A percentile compares a stretch with the other conserved stretches of the same genome.
Conservation (phyloP, 1,139 yeast species). For the Saccharomycopsis hybrid region DNA sequence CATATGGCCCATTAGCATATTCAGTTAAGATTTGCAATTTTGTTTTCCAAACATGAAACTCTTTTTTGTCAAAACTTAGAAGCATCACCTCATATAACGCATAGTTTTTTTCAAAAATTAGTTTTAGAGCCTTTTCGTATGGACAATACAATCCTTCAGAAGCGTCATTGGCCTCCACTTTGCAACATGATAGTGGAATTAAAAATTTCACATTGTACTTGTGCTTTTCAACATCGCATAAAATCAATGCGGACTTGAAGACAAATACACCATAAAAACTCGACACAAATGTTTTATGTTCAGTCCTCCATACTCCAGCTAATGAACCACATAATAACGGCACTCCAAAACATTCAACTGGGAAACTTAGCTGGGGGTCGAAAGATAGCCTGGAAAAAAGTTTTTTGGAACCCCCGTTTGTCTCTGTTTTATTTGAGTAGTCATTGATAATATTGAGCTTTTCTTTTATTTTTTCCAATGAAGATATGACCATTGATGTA, state of each 20-base stretch:
- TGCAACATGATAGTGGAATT: slow-evolving; percentile 40
- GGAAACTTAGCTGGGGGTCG: slow-evolving; percentile 16
- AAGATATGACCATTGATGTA: not conserved
- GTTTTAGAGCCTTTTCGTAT: slow-evolving; percentile 29
- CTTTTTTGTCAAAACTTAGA: slow-evolving; percentile 33
- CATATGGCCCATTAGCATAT: slow-evolving; percentile 38
- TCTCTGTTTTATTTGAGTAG: not conserved
- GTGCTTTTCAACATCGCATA: slow-evolving; percentile 27
- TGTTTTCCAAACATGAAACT: slow-evolving; percentile 38
- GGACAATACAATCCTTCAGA: slow-evolving; percentile 35
- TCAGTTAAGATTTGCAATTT: slow-evolving; percentile 32
- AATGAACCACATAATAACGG: slow-evolving; percentile 37
- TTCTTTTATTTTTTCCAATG: slow-evolving; percentile 1
- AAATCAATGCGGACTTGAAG: slow-evolving; percentile 46
- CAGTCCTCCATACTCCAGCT: slow-evolving; percentile 34
- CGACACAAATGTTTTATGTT: slow-evolving; percentile 11
- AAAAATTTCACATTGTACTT: slow-evolving; percentile 37
- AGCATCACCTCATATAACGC: slow-evolving; percentile 42
- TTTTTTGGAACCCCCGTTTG: not conserved
- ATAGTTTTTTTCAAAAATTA: slow-evolving; percentile 39
- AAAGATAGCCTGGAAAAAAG: slow-evolving; percentile 3
- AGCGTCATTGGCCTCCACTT: slow-evolving; percentile 29
- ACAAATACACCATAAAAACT: slow-evolving; percentile 35
- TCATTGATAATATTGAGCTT: slow-evolving; percentile 9
- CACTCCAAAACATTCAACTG: slow-evolving; percentile 37